Conservation (phyloP, 352 stramenopile species). For the Globisporangium emineosum region DNA sequence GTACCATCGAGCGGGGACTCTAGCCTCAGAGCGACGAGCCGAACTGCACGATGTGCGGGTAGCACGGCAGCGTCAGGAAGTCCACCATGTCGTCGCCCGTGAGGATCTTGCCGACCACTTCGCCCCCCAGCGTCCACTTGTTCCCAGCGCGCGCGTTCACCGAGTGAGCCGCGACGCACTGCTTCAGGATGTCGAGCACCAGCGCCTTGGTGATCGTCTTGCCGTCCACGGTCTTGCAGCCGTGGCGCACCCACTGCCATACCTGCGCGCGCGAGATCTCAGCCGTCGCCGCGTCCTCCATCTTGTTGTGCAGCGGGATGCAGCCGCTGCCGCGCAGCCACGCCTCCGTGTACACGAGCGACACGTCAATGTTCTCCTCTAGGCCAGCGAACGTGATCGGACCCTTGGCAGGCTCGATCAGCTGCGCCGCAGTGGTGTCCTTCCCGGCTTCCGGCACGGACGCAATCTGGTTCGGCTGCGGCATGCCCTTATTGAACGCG, state of each 20-base stretch:
- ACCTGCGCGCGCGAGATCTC: constrained; percentile 94
- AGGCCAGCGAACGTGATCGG: constrained; percentile 85
- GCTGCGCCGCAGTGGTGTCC: constrained; percentile 49
- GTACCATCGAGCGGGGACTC: constrained; percentile 4
- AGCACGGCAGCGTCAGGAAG: constrained; percentile 82
- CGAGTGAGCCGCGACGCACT: constrained; percentile 60
- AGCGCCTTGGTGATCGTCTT: constrained; percentile 64
- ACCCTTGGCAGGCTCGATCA: constrained; percentile 59
- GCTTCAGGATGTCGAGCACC: constrained; percentile 58
- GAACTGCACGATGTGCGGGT: constrained; percentile 77
- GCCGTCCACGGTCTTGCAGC: constrained; percentile 62
- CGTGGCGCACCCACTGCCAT: constrained; percentile 90
- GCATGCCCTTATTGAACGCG: constrained; percentile 95
- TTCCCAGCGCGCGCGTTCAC: constrained; percentile 37
- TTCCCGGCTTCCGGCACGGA: constrained; percentile 54
- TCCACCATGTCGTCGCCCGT: constrained; percentile 77
- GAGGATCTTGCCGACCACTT: constrained; percentile 69
- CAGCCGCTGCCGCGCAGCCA: constrained; percentile 92
- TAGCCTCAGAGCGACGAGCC: constrained; percentile 65
- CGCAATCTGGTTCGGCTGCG: constrained; percentile 89
- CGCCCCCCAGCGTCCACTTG: constrained; percentile 64
- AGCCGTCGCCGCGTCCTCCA: constrained; percentile 94
- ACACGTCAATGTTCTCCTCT: constrained; percentile 90
- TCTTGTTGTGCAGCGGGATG: constrained; percentile 94
- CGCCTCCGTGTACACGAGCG: constrained; percentile 93